Evolutionary conservation across 257 asterid genomes (phyloP).

Genomic region (Ajuga chamaepitys): DNA sequence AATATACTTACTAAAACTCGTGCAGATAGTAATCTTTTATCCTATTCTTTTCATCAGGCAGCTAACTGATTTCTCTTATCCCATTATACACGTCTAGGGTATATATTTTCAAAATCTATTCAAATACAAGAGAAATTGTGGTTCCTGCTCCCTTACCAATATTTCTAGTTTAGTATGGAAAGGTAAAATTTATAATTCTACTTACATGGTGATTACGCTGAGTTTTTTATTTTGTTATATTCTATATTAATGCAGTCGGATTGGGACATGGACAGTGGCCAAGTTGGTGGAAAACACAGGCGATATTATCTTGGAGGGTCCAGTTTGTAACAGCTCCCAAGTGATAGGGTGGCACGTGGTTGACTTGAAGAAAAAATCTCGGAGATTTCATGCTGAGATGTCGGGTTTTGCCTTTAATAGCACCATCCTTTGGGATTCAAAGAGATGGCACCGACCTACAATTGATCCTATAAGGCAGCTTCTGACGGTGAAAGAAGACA

Average conservation of each 20-base stretch:
- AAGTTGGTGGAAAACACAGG: slow-evolving; percentile 33
- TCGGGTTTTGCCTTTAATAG: slow-evolving; percentile 77
- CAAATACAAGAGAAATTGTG: neutral
- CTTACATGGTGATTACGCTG: neutral
- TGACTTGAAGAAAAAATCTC: slow-evolving; percentile 19
- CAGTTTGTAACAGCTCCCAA: slow-evolving; percentile 60
- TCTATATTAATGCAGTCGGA: slow-evolving; percentile 52
- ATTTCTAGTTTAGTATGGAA: neutral
- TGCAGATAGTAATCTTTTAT: neutral
- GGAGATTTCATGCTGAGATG: slow-evolving; percentile 56
- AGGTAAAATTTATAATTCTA: neutral
- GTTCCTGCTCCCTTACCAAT: neutral
- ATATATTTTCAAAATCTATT: neutral
- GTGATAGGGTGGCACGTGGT: slow-evolving; percentile 68
- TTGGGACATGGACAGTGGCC: slow-evolving; percentile 70
- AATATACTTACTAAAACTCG: neutral
- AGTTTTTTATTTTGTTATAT: no score
- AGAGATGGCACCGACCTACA: slow-evolving; percentile 61
- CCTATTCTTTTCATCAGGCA: neutral
- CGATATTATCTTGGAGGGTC: slow-evolving; percentile 47
- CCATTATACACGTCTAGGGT: neutral
- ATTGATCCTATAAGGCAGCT: slow-evolving; percentile 55
- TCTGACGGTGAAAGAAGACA: slow-evolving; percentile 30
- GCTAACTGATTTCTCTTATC: neutral
- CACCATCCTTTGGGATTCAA: slow-evolving; percentile 69